Base-by-base conservation (phyloP, 805 yeast species). In the Candida stauntonica region DNA sequence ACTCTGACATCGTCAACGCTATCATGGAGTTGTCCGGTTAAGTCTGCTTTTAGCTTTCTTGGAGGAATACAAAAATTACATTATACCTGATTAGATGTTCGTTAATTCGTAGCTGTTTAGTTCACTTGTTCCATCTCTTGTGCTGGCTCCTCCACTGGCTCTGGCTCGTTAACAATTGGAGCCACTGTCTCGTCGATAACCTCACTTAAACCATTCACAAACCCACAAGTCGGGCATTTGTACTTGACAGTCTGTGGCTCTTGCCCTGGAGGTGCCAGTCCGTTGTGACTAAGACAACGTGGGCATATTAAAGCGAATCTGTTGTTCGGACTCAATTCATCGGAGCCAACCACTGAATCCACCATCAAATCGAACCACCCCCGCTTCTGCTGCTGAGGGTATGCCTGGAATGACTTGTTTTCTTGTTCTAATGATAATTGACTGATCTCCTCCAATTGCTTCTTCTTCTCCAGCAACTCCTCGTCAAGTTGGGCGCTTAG, bases 1-100 rank as follows among this genome's bases (percentile, higher is more conserved):
- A 85, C 57, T 88, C 89, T 66, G 98, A 93, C 66, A 81, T 93
- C 69, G 97, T 93, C 63, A 88, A 89, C 64, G 91, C 98, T 54
- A 87, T 91, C 66, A 86, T 91, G 95, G 79, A 84, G 50, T 73
- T 83, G 65, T 64, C 73, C 26, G 37, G 41, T 35, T 54, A 50
- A 36, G 31, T 31, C 8, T n/a, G 14, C 17, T 9, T n/a, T 16
- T 9, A 13, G 6, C 24, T 21, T 21, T 21, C 7, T 21, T 7
- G 11, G 24, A 21, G 7, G 24, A 18, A 26, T n/a, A 17, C 9
- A 27, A 28, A 28, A 34, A 26, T 9, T 9, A 9, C 15, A 26
- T n/a, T 6, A 9, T 13, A 9, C 13, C 7, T 26, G 28, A 26
- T 26, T 8, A 26, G 7, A n/a, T n/a, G n/a, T 6, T 11, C 15